A percentile compares a stretch with the other conserved stretches of the same genome.
These are phyloP conservation scores for Cystobasidium sp. DNA, from an alignment of 1,284 basidiomycete species.

Conservation along the genomic window DNA sequence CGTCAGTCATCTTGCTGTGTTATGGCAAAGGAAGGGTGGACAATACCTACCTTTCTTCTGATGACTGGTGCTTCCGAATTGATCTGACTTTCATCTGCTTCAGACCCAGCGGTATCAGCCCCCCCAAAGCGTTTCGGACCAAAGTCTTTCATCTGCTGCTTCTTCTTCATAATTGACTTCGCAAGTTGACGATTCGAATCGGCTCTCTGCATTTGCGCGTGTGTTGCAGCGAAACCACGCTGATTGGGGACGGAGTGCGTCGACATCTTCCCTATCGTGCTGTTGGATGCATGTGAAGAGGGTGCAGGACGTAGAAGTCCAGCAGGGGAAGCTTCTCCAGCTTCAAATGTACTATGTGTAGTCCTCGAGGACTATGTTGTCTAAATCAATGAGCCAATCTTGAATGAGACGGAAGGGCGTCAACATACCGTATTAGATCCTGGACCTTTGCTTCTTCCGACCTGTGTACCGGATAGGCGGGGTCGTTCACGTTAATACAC, in stretches of 20 bases:
- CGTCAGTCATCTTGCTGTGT: not conserved
- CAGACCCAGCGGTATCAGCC: constrained; percentile 36
- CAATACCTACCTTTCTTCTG: constrained; percentile 21
- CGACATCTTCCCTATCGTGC: constrained; percentile 30
- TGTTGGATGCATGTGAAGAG: constrained; percentile 40
- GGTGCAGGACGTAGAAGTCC: constrained; percentile 12
- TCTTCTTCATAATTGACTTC: constrained; percentile 27
- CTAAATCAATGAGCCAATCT: not conserved
- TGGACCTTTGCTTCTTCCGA: constrained; percentile 30
- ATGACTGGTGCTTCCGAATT: constrained; percentile 39
- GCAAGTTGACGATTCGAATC: constrained; percentile 29
- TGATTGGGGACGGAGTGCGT: constrained; percentile 14
- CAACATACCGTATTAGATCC: constrained; percentile 23
- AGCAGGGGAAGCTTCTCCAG: constrained; percentile 11
- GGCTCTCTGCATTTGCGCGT: constrained; percentile 8
- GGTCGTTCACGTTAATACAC: constrained; percentile 7
- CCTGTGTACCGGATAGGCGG: not conserved
- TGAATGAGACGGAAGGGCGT: not conserved
- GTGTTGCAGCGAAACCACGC: not conserved
- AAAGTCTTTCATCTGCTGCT: constrained; percentile 17
- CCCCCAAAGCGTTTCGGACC: constrained; percentile 18
- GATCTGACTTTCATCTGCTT: constrained; percentile 42
- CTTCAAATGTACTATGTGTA: constrained; percentile 2
- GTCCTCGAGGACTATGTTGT: constrained; percentile 9
- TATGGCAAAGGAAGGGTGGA: not conserved